phyloP scores from a whole-genome alignment of 2,329 filamentous ascomycete species.

The Fusarium vanettenii region DNA sequence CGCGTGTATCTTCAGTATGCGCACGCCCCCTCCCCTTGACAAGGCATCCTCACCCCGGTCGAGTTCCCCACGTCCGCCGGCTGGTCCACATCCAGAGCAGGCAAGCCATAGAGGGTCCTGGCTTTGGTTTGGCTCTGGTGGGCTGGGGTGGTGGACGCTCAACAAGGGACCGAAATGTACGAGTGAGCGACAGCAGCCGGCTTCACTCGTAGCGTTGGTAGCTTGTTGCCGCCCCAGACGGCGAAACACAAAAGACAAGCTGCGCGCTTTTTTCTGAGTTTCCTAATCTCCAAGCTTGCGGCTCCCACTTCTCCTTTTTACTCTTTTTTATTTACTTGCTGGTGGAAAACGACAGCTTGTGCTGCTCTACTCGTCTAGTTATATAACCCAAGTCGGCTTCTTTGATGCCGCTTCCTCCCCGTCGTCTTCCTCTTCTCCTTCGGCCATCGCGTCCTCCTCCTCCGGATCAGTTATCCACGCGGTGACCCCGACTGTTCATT shows the following conservation, averaged over 20 bases:
- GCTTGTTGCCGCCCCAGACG: slow-evolving; percentile 24
- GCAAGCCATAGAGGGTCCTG: slow-evolving; percentile 29
- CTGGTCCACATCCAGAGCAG: slow-evolving; percentile 23
- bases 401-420: slow-evolving; percentile 38
- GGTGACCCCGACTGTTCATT: slow-evolving; percentile 15
- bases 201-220: slow-evolving; percentile 34
- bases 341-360: slow-evolving; percentile 3
- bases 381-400: slow-evolving; percentile 10
- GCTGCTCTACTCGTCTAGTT: slow-evolving; percentile 11
- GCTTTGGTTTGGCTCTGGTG: slow-evolving; percentile 34
- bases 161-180: slow-evolving; percentile 36
- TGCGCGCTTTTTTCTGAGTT: slow-evolving; percentile 42
- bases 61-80: slow-evolving; percentile 30
- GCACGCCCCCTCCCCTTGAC: slow-evolving; percentile 34
- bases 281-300: slow-evolving; percentile 10
- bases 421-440: slow-evolving; percentile 20
- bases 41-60: slow-evolving; percentile 23
- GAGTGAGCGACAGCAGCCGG: slow-evolving; percentile 27
- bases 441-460: slow-evolving; percentile 28
- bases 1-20: slow-evolving; percentile 17
- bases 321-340: slow-evolving; percentile 6
- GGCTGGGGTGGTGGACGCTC: slow-evolving; percentile 22
- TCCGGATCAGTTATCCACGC: slow-evolving; percentile 13
- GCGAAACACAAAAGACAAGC: slow-evolving; percentile 41
- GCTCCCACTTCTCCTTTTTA: slow-evolving; percentile 7